Conservation (phyloP, 1,139 yeast species). For the Suhomyces panamericanus region DNA sequence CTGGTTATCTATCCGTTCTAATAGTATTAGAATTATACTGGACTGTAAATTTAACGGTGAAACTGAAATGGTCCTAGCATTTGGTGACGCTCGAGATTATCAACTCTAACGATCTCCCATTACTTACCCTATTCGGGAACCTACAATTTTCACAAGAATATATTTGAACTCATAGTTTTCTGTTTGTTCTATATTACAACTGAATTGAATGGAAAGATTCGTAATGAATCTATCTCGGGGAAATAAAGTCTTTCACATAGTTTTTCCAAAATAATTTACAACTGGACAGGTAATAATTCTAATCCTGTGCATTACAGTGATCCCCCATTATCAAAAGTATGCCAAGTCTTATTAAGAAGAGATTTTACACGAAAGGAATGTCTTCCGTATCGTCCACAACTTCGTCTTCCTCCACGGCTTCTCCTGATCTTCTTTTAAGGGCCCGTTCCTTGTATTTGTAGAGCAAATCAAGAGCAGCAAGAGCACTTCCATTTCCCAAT, state of each 20-base stretch:
- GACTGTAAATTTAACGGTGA: too few species aligned
- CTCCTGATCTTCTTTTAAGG: slow-evolving; percentile 7
- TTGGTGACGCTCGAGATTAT: too few species aligned
- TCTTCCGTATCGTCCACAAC: slow-evolving; percentile 13
- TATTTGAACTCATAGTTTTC: background rate
- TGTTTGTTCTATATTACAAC: background rate
- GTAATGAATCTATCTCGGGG: background rate
- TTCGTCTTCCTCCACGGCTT: slow-evolving; percentile 13
- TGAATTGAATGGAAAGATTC: background rate
- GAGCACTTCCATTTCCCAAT: slow-evolving; percentile 42
- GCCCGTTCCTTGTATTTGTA: slow-evolving; percentile 15
- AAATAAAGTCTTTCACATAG: background rate
- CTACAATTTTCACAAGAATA: too few species aligned
- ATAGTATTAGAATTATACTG: too few species aligned
- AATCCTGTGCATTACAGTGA: background rate
- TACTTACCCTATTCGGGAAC: too few species aligned
- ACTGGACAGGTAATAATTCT: background rate
- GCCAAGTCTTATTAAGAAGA: background rate
- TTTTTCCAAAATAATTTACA: background rate
- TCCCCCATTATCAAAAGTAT: background rate
- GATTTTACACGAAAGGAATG: background rate
- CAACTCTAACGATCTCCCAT: too few species aligned
- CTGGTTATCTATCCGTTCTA: too few species aligned
- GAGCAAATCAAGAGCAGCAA: slow-evolving; percentile 27
- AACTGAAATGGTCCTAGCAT: too few species aligned